Base-by-base conservation (phyloP, 495 filamentous ascomycete species). In the Pyrenopolyporus hunteri region DNA sequence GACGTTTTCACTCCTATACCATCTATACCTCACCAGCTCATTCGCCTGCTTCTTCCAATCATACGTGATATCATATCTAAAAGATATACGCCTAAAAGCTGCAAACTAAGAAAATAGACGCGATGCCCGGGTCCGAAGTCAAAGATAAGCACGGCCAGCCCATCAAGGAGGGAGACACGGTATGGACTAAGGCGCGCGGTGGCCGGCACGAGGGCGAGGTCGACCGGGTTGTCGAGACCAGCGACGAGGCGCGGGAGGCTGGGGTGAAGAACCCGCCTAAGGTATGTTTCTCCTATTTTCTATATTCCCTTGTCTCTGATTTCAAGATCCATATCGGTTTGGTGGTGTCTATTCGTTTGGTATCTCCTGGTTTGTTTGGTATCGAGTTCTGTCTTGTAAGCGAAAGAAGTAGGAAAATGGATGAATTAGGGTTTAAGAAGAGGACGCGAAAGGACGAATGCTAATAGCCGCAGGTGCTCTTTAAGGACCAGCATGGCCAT, bases 241-340 rank as follows among this genome's bases (percentile, higher is more conserved):
- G 70, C 16, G 59, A 74, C 29, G 73, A 77, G 47, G 74, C 77
- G 1, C 53, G 69, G 39, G 44, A 64, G 33, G 73, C 68, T 25
- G 69, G 69, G 1, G 77, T 77, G 4, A 79, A 79, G 55, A 70
- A 79, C 36, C 74, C 76, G 6, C 75, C 76, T 0, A 80, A 79
- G 67, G 77, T 75, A 31, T 43, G 52, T 20, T 26, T 20, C 5
- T 4, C 20, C 7, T 9, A 23, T 44, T 13, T 16, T 6, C 20
- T 26, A 13, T 22, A 5, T 11, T 23, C 6, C 1, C 11, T 23
- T 44, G 1, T 2, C n/a, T n/a, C n/a, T n/a, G n/a, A n/a, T n/a
- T n/a, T n/a, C n/a, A n/a, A n/a, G n/a, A n/a, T n/a, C n/a, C n/a
- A n/a, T n/a, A n/a, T n/a, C n/a, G n/a, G n/a, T n/a, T n/a, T n/a